phyloP scores from a whole-genome alignment of 495 filamentous ascomycete species.

The Chaetomium cochliodes region DNA sequence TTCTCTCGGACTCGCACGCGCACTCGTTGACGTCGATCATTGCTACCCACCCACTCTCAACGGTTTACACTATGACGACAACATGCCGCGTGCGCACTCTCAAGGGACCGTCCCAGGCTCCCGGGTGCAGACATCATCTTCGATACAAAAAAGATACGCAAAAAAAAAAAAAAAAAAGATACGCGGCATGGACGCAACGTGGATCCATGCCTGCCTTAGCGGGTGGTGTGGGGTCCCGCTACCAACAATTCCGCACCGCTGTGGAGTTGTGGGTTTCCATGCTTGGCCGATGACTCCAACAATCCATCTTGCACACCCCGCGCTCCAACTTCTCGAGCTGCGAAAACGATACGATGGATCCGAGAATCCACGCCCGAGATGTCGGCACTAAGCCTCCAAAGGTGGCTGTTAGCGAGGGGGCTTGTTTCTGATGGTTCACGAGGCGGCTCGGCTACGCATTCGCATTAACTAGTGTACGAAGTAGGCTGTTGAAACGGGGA shows the following conservation, averaged over 20 bases:
- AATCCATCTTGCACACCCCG: too few species aligned
- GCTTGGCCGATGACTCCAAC: slow-evolving; percentile 8
- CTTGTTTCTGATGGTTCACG: too few species aligned
- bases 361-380: neutral
- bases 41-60: neutral
- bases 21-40: neutral
- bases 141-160: too few species aligned
- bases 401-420: slow-evolving; percentile 10
- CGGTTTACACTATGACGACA: neutral
- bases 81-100: neutral
- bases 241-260: neutral
- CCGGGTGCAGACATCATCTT: neutral
- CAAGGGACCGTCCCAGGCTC: neutral
- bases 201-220: neutral
- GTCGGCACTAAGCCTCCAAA: slow-evolving; percentile 17
- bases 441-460: too few species aligned
- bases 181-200: slow-evolving; percentile 1
- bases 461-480: too few species aligned
- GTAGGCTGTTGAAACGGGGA: neutral
- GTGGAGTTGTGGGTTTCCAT: neutral
- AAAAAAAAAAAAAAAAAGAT: neutral
- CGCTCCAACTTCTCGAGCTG: neutral
- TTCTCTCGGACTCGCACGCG: too few species aligned
- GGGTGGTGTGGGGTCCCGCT: neutral
- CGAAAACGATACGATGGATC: neutral